Evolutionary conservation across 257 asterid species (phyloP), one percentile per base, ranked within the genome.

Genomic region (Echites panduratus): DNA sequence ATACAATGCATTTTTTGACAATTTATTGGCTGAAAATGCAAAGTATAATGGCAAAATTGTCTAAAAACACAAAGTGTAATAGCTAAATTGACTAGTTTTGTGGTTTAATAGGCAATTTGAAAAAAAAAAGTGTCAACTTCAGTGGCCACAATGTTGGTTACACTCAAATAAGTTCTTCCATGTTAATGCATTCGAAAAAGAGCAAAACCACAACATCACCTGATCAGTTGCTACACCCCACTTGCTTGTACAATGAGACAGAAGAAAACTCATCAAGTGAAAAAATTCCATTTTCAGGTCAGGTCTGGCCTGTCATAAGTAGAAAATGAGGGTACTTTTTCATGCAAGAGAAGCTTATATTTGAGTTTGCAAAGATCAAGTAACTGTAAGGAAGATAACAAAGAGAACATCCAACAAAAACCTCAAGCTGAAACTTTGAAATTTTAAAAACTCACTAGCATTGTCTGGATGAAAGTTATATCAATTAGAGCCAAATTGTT

Each of bases 271-370:
- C 91, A 85, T 87, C 84, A 94, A 83, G 87, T 94, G 99, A 83
- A 94, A 94, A 76, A 94, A 83, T 89, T 94, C 99, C 97, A 94
- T 94, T 81, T 94, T 91, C 75, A 91, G 88, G 87, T 94, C 99
- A 64, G 93, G 96, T 73, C 86, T 89, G 54, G 97, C 97, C 99
- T 94, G 91, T 72, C 77, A 77, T 75, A 66, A 71, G 65, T 84
- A 75, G 61, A 73, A 56, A 77, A 69, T 8, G 47, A 49, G 74
- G 44, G 61, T 43, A 48, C 11, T 63, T n/a, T 2, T 45, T 29
- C 64, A 35, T 2, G 11, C 43, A 27, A 4, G 56, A 62, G 20
- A 64, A 27, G 49, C 22, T 41, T 49, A 20, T 47, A 70, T 72
- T 68, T 72, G 73, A 58, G 66, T 68, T 56, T 53, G 20, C 11